Evolutionary conservation across 805 yeast species (phyloP), one percentile per base, ranked within the genome.

Genomic region (Schwanniomyces vanrijiae): DNA sequence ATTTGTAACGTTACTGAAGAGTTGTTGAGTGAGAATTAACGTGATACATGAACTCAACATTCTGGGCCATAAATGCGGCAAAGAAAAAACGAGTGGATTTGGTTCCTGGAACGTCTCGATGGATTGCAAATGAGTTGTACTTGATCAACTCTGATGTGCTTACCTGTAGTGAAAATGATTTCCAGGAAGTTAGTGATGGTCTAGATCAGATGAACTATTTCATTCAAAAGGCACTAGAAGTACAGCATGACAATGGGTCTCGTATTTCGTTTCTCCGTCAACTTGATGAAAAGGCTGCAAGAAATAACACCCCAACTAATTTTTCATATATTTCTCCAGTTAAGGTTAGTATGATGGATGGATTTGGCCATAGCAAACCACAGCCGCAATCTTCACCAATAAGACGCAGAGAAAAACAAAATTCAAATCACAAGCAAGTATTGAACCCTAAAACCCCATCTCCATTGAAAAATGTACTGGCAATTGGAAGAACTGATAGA

Each of bases 31-130:
- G 24, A 10, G 22, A 18, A 20, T 16, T 4, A 16, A 4, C 5
- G 14, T 28, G 24, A 21, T 34, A 18, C 25, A 48, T 46, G 50
- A 48, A 45, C 25, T 25, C 55, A 13, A 49, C 53, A 16, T 57
- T 62, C 45, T 69, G 74, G 74, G 73, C 69, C 31, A 53, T 64
- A 42, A 59, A 56, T 37, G 72, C 72, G 16, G 65, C 68, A 45
- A 58, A 58, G 46, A 59, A 58, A 24, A 52, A 53, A 46, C 49
- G 51, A 20, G 49, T 55, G 33, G 63, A 59, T 26, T 51, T 61
- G n/a, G 66, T 75, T 4, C 82, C 82, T 1, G 86, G 84, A 5
- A 64, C 83, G 2, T 75, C 81, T 10, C 74, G 66, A 50, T 80
- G 82, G 81, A 66, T 78, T 41, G 66, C 77, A 28, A 61, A 61